A percentile compares a stretch with the other conserved stretches of the same genome.
Conservation (phyloP, 805 yeast genomes). For the Barnettozyma botsteinii region DNA sequence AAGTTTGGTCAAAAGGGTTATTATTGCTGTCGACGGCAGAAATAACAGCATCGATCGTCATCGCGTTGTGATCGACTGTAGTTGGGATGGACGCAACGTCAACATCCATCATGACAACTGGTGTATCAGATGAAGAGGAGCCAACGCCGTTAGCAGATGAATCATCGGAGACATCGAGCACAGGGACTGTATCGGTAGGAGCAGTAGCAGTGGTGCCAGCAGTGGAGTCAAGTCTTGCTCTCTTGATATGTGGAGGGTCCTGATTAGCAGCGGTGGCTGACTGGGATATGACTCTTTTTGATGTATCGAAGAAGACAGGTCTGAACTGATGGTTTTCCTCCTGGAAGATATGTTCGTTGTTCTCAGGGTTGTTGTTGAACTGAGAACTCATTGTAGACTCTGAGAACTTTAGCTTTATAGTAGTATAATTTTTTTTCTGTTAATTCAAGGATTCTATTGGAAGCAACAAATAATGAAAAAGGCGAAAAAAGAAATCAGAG, state of each 20-base stretch:
- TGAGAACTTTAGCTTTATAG: too few relatives aligned
- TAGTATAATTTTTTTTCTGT: too few relatives aligned
- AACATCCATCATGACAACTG: conserved; percentile 13
- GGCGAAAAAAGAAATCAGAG: too few relatives aligned
- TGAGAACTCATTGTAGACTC: conserved; percentile 40
- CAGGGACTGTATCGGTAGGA: conserved; percentile 3
- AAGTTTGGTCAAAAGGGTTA: conserved; percentile 1
- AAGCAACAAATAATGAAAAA: too few relatives aligned
- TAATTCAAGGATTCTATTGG: too few relatives aligned
- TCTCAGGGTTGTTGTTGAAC: conserved; percentile 30
- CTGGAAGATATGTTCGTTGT: conserved; percentile 31
- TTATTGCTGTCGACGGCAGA: conserved; percentile 5
- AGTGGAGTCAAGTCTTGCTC: conserved; percentile 27
- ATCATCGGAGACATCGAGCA: conserved; percentile 5
- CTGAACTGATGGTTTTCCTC: conserved; percentile 26
- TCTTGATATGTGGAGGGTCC: conserved; percentile 25
- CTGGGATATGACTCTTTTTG: conserved; percentile 15
- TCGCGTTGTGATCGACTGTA: conserved; percentile 4
- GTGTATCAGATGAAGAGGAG: conserved; percentile 1
- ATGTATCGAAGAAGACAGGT: conserved; percentile 25
- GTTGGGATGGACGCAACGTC: conserved; percentile 9
- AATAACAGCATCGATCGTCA: conserved; percentile 11
- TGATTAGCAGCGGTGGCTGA: conserved; percentile 11
- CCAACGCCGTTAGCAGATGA: not conserved
- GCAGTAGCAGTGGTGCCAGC: conserved; percentile 12